A percentile compares a stretch with the other conserved stretches of the same genome.
These are phyloP conservation scores for Akanthomyces lecanii DNA, from an alignment of 2,329 filamentous ascomycete genomes.

Conservation along the genomic window DNA sequence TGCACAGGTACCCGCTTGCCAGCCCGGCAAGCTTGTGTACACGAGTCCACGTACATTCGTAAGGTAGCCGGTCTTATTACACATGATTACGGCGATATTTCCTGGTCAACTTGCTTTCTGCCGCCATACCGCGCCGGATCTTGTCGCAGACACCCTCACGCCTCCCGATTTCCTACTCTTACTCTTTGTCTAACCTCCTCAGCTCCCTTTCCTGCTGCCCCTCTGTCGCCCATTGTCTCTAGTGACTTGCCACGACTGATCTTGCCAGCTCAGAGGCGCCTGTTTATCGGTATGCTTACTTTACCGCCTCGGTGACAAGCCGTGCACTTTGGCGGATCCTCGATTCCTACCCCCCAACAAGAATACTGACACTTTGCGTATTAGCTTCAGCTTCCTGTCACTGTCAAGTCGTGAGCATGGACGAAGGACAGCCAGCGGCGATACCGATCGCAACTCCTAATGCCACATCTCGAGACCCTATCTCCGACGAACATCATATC, in stretches of 20 bases:
- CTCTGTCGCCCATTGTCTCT: no score
- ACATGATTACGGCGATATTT: background rate
- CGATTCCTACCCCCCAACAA: background rate
- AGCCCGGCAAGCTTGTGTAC: background rate
- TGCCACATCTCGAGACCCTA: conserved; percentile 34
- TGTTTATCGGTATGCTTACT: background rate
- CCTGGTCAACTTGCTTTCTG: background rate
- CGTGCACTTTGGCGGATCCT: no score
- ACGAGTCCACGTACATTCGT: background rate
- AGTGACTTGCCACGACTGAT: background rate
- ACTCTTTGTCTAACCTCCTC: background rate
- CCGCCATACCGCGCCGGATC: background rate
- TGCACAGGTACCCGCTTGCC: background rate
- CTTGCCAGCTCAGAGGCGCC: background rate
- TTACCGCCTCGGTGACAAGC: background rate
- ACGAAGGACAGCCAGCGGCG: conserved; percentile 22
- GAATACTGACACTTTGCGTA: background rate
- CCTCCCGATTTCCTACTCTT: background rate
- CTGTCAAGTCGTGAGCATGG: conserved; percentile 20
- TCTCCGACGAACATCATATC: conserved; percentile 36
- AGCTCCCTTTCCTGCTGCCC: background rate
- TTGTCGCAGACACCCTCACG: background rate
- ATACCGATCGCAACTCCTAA: conserved; percentile 26
- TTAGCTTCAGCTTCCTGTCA: background rate
- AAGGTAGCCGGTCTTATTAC: background rate